Evolutionary conservation across 192 early-diverging fungal genomes (phyloP).

Genomic region (Coemansia sp.): DNA sequence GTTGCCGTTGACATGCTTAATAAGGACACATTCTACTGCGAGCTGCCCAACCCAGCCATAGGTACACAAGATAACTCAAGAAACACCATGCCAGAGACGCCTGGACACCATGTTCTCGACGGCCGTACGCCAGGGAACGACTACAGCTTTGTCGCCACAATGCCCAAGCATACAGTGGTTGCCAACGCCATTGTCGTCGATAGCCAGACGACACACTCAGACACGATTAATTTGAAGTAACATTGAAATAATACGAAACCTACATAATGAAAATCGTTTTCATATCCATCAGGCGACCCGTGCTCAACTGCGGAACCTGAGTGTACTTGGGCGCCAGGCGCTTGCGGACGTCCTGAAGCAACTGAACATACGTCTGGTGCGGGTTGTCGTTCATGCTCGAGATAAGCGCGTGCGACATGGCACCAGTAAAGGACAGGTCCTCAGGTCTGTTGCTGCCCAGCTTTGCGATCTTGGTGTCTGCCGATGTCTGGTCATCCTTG

Average conservation of each 20-base stretch:
- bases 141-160: conserved; percentile 26
- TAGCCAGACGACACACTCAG: background rate
- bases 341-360: conserved; percentile 70
- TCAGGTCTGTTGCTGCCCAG: conserved; percentile 20
- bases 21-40: conserved; percentile 59
- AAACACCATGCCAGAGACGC: background rate
- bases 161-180: conserved; percentile 10
- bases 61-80: conserved; percentile 2
- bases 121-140: conserved; percentile 37
- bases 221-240: background rate
- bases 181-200: background rate
- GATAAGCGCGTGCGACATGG: conserved; percentile 78
- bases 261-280: conserved; percentile 71
- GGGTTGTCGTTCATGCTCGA: conserved; percentile 63
- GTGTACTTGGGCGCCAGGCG: conserved; percentile 66
- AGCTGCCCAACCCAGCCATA: conserved; percentile 55
- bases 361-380: conserved; percentile 68
- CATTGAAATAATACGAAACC: background rate
- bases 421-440: conserved; percentile 64
- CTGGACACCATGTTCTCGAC: conserved; percentile 9
- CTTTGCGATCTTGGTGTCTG: conserved; percentile 65
- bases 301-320: conserved; percentile 83
- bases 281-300: conserved; percentile 70
- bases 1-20: conserved; percentile 60
- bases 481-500: conserved; percentile 84